These are phyloP conservation scores for Penicillium cosmopolitanum DNA, from an alignment of 495 filamentous ascomycete genomes.

Conservation along the genomic window DNA sequence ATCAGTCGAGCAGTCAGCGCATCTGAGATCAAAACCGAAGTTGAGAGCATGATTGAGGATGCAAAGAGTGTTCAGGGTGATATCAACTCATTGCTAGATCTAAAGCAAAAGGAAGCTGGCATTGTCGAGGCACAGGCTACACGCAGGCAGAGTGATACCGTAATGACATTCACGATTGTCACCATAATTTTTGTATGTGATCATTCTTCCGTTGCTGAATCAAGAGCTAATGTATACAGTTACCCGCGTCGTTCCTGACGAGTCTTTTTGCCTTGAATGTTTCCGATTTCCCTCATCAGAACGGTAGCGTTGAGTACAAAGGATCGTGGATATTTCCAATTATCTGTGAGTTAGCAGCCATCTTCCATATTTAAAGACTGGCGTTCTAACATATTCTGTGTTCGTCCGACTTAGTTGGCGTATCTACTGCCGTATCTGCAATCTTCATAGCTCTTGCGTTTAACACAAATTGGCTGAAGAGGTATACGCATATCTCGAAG, in stretches of 20 bases:
- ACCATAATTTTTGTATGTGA: slow-evolving; percentile 57
- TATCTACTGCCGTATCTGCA: too few species aligned
- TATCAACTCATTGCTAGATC: slow-evolving; percentile 37
- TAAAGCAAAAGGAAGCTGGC: slow-evolving; percentile 61
- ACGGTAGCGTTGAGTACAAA: slow-evolving; percentile 15
- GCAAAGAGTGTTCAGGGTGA: slow-evolving; percentile 19
- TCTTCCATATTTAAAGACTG: too few species aligned
- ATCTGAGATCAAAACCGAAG: slow-evolving; percentile 24
- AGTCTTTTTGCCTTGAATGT: slow-evolving; percentile 28
- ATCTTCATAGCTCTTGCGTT: too few species aligned
- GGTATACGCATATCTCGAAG: too few species aligned
- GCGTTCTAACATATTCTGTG: too few species aligned
- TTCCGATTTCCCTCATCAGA: slow-evolving; percentile 22
- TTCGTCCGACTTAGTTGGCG: too few species aligned
- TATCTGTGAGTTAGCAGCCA: slow-evolving; percentile 10
- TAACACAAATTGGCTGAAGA: too few species aligned
- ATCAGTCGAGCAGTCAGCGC: slow-evolving; percentile 19
- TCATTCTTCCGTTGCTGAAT: neutral
- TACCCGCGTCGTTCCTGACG: slow-evolving; percentile 27
- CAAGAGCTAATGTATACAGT: slow-evolving; percentile 7
- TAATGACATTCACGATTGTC: slow-evolving; percentile 66
- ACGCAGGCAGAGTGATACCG: slow-evolving; percentile 57
- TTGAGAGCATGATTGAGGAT: slow-evolving; percentile 28
- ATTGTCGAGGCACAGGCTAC: slow-evolving; percentile 59
- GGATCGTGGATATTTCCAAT: slow-evolving; percentile 27